Base-by-base conservation (phyloP, 2,329 filamentous ascomycete genomes). In the Trichoderma arundinaceum region DNA sequence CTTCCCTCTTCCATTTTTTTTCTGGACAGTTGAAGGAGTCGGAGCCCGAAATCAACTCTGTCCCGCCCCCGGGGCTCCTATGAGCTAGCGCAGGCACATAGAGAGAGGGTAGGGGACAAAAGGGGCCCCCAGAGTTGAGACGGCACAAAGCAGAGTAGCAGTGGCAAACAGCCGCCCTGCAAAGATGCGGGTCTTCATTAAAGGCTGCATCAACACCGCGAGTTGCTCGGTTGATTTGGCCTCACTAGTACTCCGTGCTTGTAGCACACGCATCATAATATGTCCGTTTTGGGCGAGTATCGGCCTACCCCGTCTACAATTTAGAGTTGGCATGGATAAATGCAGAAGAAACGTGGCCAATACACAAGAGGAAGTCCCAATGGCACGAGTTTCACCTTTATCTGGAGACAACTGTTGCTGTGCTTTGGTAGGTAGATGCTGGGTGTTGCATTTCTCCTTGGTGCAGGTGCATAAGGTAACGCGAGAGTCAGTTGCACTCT, bases 61-160 rank as follows among this genome's bases (percentile, higher is more conserved):
- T 33, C 48, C 53, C 48, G 15, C 28, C 22, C 22, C 2, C 22
- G 4, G 22, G 22, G 22, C 22, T 28, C 22, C 22, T 46, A 19
- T 22, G 32, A 57, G 53, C 53, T 57, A 9, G 19, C 44, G 28
- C 39, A 57, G 53, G 22, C 32, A 44, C 39, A 44, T 6, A 44
- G 41, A 51, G 35, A 41, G 13, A 17, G n/a, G 10, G 57, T 49
- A 51, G 44, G 57, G 57, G 46, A n/a, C 13, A 61, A 61, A 61
- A 61, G 58, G 58, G 46, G 58, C 44, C 9, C 35, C 51, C 58
- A 51, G 46, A 61, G 46, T 32, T 7, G 19, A 33, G 44, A 35
- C 56, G 56, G 56, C 56, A 59, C 43, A 56, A n/a, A 28, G 52
- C 52, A 56, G 52, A 56, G 56, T 49, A 49, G 56, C 32, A 61